Conservation (phyloP, 768 basidiomycete genomes). For the Dioszegia hungarica region DNA sequence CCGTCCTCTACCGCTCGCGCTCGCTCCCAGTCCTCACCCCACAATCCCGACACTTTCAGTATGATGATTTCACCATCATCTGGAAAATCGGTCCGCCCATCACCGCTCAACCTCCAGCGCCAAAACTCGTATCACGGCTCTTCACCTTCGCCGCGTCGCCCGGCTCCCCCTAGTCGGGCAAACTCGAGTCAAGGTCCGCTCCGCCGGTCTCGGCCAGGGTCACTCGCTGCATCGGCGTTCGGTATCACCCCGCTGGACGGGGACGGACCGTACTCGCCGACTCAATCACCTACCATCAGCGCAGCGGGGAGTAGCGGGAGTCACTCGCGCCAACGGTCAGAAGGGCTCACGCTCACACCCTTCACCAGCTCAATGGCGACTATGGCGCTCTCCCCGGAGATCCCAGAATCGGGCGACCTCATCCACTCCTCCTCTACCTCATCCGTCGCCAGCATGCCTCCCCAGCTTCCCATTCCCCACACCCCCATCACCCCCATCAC, state of each 20-base stretch:
- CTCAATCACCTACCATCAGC: slow-evolving; percentile 23
- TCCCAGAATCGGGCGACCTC: slow-evolving; percentile 23
- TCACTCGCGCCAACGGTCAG: slow-evolving; percentile 37
- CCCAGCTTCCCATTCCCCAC: slow-evolving; percentile 26
- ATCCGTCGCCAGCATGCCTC: slow-evolving; percentile 4
- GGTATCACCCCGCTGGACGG: slow-evolving; percentile 42
- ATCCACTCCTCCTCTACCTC: neutral
- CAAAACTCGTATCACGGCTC: slow-evolving; percentile 45
- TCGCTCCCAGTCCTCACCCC: slow-evolving; percentile 43
- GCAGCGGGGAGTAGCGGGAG: slow-evolving; percentile 1
- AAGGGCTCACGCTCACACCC: slow-evolving; percentile 30
- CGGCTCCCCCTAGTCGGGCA: slow-evolving; percentile 26
- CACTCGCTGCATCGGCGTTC: slow-evolving; percentile 46
- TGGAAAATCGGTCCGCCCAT: slow-evolving; percentile 40
- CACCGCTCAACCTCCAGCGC: slow-evolving; percentile 32
- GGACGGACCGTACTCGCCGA: slow-evolving; percentile 22
- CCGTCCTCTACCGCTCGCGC: slow-evolving; percentile 24
- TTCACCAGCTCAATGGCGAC: slow-evolving; percentile 35
- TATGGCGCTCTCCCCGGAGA: slow-evolving; percentile 44
- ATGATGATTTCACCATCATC: slow-evolving; percentile 17
- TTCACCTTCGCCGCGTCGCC: slow-evolving; percentile 42
- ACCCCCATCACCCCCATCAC: slow-evolving; percentile 40
- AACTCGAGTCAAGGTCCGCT: slow-evolving; percentile 33
- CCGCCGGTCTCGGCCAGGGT: slow-evolving; percentile 28
- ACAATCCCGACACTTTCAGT: slow-evolving; percentile 18